A percentile compares a stretch with the other conserved stretches of the same genome.
These are phyloP conservation scores for Kokia cookei DNA, from an alignment of 441 rosid genomes.

Conservation along the genomic window DNA sequence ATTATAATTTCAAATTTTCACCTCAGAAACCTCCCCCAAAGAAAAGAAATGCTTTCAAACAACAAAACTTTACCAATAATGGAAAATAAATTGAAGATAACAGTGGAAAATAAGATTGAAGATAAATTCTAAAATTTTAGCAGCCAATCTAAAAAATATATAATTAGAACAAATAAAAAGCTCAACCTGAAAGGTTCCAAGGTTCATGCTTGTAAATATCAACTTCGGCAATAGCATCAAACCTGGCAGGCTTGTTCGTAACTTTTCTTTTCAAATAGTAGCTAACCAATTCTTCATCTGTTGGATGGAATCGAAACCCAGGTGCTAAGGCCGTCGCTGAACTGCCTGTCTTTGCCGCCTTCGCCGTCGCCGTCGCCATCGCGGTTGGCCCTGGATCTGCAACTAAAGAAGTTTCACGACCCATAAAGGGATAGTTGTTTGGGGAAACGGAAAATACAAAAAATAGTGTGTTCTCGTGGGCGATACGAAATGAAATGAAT, in stretches of 20 bases:
- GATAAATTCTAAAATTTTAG: not conserved
- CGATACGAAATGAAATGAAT: not conserved
- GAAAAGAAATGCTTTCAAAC: not conserved
- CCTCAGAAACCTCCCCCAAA: not conserved
- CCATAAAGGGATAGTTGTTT: not conserved
- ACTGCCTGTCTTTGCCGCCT: not conserved
- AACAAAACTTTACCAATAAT: not conserved
- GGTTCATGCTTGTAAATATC: constrained; percentile 92
- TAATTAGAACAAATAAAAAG: not conserved
- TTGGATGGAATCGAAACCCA: constrained; percentile 86
- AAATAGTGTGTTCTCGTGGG: not conserved
- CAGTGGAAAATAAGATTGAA: not conserved
- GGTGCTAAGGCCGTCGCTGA: constrained; percentile 73
- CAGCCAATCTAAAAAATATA: not conserved
- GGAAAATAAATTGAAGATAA: not conserved
- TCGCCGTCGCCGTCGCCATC: not conserved
- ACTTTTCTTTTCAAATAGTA: constrained; percentile 88
- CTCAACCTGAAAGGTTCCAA: constrained; percentile 72
- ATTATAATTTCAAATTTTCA: not conserved
- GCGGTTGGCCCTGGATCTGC: not conserved
- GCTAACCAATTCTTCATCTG: constrained; percentile 75
- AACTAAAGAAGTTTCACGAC: constrained; percentile 16
- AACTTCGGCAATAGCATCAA: constrained; percentile 69
- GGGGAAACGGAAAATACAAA: not conserved
- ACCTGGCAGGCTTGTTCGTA: constrained; percentile 51